Conservation (phyloP, 2,329 filamentous ascomycete species). For the Ceratocystis diversiconidia region DNA sequence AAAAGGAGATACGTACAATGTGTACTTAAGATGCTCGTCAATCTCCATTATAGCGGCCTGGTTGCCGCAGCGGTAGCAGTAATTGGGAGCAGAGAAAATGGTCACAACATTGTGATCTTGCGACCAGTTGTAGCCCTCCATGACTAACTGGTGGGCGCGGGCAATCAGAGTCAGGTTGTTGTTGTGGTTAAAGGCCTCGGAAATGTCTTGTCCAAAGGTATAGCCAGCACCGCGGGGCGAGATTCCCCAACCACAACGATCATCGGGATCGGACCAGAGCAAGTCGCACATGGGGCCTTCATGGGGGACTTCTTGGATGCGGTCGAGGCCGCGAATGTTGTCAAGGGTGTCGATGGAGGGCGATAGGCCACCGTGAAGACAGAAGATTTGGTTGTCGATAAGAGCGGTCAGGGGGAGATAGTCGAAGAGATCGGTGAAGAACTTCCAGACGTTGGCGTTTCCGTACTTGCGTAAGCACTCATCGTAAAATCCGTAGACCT, state of each 20-base stretch:
- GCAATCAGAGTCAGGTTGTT: slow-evolving; percentile 93
- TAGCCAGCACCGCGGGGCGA: slow-evolving; percentile 88
- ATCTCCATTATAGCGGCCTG: slow-evolving; percentile 99
- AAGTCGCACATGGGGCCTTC: slow-evolving; percentile 97
- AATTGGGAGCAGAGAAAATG: slow-evolving; percentile 89
- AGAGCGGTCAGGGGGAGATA: slow-evolving; percentile 93
- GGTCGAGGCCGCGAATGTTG: slow-evolving; percentile 87
- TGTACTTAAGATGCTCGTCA: slow-evolving; percentile 98
- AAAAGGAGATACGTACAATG: slow-evolving; percentile 57
- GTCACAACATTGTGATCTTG: slow-evolving; percentile 97
- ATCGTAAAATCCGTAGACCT: slow-evolving; percentile 99
- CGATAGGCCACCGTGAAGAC: slow-evolving; percentile 88
- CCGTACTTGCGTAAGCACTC: slow-evolving; percentile 98
- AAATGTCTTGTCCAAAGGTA: slow-evolving; percentile 94
- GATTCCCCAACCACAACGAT: slow-evolving; percentile 91
- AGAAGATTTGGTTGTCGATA: slow-evolving; percentile 99
- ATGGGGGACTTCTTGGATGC: slow-evolving; percentile 96
- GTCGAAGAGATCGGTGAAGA: slow-evolving; percentile 96
- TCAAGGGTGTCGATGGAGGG: slow-evolving; percentile 93
- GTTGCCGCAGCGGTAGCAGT: slow-evolving; percentile 98
- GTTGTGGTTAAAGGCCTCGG: slow-evolving; percentile 98
- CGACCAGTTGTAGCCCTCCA: slow-evolving; percentile 99
- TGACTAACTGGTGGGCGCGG: slow-evolving; percentile 92
- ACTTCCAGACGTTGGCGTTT: slow-evolving; percentile 98
- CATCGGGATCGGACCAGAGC: slow-evolving; percentile 95